phyloP scores from a whole-genome alignment of 495 filamentous ascomycete species.

The Extremus antarcticus region DNA sequence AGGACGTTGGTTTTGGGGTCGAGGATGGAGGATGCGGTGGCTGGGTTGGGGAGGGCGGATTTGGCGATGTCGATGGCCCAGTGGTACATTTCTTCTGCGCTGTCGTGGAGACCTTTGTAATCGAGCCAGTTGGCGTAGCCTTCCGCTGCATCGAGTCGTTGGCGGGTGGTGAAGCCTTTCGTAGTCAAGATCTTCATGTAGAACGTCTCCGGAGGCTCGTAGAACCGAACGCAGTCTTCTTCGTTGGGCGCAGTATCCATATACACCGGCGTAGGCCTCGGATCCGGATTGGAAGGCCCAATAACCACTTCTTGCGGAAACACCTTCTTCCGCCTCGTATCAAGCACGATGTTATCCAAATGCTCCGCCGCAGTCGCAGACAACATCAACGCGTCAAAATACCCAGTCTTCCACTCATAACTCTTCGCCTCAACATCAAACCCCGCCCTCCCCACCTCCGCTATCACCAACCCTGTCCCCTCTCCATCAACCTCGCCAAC shows the following conservation, averaged over 20 bases:
- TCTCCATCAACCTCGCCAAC: conserved; percentile 35
- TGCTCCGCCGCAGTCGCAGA: conserved; percentile 66
- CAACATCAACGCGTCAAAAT: conserved; percentile 68
- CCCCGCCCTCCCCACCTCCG: conserved; percentile 46
- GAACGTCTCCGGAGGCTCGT: conserved; percentile 52
- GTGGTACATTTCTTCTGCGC: conserved; percentile 56
- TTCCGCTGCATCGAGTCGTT: conserved; percentile 67
- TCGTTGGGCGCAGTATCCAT: conserved; percentile 50
- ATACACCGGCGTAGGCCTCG: conserved; percentile 56
- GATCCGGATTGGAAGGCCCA: conserved; percentile 72
- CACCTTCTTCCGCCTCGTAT: conserved; percentile 48
- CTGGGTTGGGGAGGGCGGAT: conserved; percentile 30
- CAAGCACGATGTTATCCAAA: conserved; percentile 62
- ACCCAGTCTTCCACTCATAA: conserved; percentile 72
- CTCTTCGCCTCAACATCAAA: conserved; percentile 63
- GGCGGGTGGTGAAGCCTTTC: conserved; percentile 58
- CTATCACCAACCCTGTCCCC: conserved; percentile 40
- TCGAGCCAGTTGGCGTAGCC: conserved; percentile 75
- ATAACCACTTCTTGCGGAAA: conserved; percentile 61
- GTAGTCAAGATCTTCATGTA: conserved; percentile 73
- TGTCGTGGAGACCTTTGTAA: conserved; percentile 53
- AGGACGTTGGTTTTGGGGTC: conserved; percentile 53
- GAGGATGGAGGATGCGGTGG: conserved; percentile 37
- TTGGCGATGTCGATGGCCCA: conserved; percentile 63
- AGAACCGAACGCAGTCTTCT: conserved; percentile 57